Evolutionary conservation across 202 grass and related monocot species (phyloP).

Genomic region (Digitaria exilis): DNA sequence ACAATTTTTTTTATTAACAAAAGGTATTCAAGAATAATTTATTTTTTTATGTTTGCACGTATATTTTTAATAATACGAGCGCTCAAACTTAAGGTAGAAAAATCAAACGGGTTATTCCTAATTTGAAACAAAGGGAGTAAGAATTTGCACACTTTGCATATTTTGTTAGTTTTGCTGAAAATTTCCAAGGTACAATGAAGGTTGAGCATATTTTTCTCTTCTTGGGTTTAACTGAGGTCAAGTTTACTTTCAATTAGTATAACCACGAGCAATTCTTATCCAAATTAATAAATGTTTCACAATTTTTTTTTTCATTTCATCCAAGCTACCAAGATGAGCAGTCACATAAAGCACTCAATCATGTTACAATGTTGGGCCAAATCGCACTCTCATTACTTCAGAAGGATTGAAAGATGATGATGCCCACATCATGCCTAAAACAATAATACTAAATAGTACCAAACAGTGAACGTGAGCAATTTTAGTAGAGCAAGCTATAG

Average conservation of each 20-base stretch:
- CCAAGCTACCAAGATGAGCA: not conserved
- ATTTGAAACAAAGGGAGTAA: too few species aligned
- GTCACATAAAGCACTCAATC: not conserved
- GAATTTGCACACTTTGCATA: not conserved
- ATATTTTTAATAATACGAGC: too few species aligned
- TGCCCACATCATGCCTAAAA: not conserved
- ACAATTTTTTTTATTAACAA: too few species aligned
- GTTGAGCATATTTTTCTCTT: not conserved
- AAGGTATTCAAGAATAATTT: too few species aligned
- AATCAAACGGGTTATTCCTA: too few species aligned
- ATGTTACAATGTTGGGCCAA: not conserved
- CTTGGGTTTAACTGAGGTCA: not conserved
- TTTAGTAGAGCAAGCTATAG: not conserved
- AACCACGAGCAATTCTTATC: not conserved
- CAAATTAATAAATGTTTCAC: slow-evolving; percentile 6
- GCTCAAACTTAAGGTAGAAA: too few species aligned
- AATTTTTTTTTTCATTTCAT: not conserved
- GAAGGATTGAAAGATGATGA: not conserved
- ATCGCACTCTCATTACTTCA: not conserved
- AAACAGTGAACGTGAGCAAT: not conserved
- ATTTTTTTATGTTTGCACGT: too few species aligned
- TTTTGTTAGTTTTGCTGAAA: not conserved
- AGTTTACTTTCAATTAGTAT: not conserved
- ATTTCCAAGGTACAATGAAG: not conserved
- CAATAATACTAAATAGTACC: not conserved